A percentile compares a stretch with the other conserved stretches of the same genome.
Evolutionary conservation across 1,284 basidiomycete genomes (phyloP).

Genomic region (Schizophyllum amplum): DNA sequence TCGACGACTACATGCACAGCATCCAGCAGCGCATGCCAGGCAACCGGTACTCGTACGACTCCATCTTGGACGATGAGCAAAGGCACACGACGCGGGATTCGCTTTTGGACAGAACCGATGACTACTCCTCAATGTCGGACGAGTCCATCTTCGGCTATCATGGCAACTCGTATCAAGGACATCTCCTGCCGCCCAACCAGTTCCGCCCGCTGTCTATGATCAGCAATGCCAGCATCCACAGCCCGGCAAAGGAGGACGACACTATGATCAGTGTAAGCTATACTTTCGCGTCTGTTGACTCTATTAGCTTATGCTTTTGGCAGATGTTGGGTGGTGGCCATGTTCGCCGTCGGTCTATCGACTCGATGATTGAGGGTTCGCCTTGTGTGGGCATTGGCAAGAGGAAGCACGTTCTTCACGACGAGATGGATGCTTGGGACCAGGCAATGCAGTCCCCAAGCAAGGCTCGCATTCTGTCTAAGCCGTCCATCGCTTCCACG

Average conservation of each 20-base stretch:
- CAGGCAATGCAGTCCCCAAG: conserved; percentile 24
- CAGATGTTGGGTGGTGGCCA: conserved; percentile 74
- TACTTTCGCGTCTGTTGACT: not conserved
- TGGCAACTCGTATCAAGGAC: conserved; percentile 26
- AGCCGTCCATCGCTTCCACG: conserved; percentile 56
- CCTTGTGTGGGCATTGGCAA: conserved; percentile 62
- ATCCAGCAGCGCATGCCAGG: conserved; percentile 9
- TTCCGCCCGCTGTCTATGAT: conserved; percentile 60
- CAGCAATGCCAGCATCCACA: conserved; percentile 31
- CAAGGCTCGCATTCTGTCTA: conserved; percentile 41
- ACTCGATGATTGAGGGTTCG: conserved; percentile 59
- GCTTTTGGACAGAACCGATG: conserved; percentile 55
- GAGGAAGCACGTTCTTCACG: conserved; percentile 38
- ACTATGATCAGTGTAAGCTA: conserved; percentile 68
- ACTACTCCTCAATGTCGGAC: conserved; percentile 40
- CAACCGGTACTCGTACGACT: conserved; percentile 46
- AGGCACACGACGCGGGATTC: conserved; percentile 45
- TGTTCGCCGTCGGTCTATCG: conserved; percentile 58
- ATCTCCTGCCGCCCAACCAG: conserved; percentile 32
- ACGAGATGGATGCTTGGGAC: conserved; percentile 26
- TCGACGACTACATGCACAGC: conserved; percentile 14
- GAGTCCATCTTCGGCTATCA: conserved; percentile 60
- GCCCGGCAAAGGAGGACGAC: conserved; percentile 57
- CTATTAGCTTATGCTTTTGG: conserved; percentile 3
- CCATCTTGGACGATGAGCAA: conserved; percentile 46